Conservation (phyloP, 495 filamentous ascomycete species). For the Hypoxylon rickii region DNA sequence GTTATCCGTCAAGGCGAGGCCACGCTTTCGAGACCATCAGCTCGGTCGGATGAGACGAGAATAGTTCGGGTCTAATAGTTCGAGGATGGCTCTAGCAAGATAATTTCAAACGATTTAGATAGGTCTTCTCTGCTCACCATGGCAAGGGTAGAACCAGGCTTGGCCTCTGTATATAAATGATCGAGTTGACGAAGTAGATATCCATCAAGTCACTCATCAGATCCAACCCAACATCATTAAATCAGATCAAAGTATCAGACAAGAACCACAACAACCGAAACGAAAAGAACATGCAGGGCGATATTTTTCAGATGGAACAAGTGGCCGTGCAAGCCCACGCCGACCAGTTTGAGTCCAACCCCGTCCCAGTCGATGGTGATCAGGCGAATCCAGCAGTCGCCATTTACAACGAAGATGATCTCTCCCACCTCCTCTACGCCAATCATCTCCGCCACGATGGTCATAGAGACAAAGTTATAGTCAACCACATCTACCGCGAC, state of each 20-base stretch:
- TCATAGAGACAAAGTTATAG: conserved; percentile 29
- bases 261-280: conserved; percentile 4
- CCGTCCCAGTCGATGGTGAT: conserved; percentile 1
- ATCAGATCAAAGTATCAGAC: conserved; percentile 11
- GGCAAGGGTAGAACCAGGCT: not conserved
- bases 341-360: conserved; percentile 5
- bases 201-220: conserved; percentile 9
- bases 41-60: conserved; percentile 31
- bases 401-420: conserved; percentile 51
- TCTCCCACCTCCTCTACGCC: conserved; percentile 41
- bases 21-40: conserved; percentile 2
- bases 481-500: conserved; percentile 33
- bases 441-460: conserved; percentile 28
- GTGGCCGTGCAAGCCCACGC: conserved; percentile 17
- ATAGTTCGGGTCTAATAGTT: conserved; percentile 32
- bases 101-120: not conserved
- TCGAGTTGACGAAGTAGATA: conserved; percentile 2
- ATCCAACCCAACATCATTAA: conserved; percentile 1
- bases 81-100: conserved; percentile 29
- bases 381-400: conserved; percentile 40
- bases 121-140: not conserved
- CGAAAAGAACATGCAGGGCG: conserved; percentile 43
- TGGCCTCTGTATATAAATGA: not conserved
- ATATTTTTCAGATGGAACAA: conserved; percentile 39
- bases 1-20: conserved; percentile 16